Evolutionary conservation across 208 protist genomes (phyloP), one percentile per base, ranked within the genome.

Genomic region (Giardia muris): DNA sequence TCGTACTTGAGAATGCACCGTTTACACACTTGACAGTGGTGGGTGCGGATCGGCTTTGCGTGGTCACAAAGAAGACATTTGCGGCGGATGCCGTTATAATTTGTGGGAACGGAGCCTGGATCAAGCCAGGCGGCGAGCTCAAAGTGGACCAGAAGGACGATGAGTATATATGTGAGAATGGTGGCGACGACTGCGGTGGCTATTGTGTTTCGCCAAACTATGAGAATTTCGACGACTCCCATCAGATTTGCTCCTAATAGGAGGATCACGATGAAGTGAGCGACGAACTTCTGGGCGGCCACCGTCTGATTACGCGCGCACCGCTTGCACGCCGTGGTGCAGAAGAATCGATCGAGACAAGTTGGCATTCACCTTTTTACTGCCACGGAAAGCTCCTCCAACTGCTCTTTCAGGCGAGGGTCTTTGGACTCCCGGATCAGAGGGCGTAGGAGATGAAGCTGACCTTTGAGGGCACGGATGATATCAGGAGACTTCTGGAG

Each of bases 1-100:
- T 93, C 93, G 0, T 91, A 67, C 1, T 90, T 76, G 0, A 67
- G 0, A 67, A 93, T 67, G 87, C 91, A 93, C 10, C 91, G 39
- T 0, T 92, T 0, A 47, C 92, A 93, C n/a, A 19, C 0, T 1
- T 2, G n/a, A 87, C 92, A 93, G 92, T 93, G 86, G 86, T 89
- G 86, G 4, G 86, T 4, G 42, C 86, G 86, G 19, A 89, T 43
- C 86, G 86, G 86, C 86, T 89, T 89, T 3, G 42, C 86, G 4
- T 89, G n/a, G 42, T 89, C 42, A 43, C 86, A 89, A 4, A 89
- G 4, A 10, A 43, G 45, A 43, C 86, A 89, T 30, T 76, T 76
- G 57, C 57, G 57, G 19, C 57, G 57, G 30, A 76, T 76, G 30
- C 57, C 57, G 10, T 30, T 30, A 76, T 76, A 76, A 10, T 10